Evolutionary conservation across 2,329 filamentous ascomycete species (phyloP), one percentile per base, ranked within the genome.

Genomic region (Teratosphaeriaceae sp.): DNA sequence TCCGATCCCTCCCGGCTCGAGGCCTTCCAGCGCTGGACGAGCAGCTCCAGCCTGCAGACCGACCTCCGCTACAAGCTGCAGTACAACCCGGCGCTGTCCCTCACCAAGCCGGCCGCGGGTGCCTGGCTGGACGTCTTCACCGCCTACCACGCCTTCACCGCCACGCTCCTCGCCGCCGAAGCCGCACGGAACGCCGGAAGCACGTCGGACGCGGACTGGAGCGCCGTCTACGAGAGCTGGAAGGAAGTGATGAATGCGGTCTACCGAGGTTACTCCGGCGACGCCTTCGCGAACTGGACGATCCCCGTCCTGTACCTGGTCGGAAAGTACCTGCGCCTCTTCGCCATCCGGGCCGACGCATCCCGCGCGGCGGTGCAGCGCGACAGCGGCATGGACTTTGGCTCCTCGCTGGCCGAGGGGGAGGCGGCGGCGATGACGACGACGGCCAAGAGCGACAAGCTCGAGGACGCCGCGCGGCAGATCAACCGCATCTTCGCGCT

Each of bases 401-500:
- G 51, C 22, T 69, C 66, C 21, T 82, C 89, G 54, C 79, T n/a
- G n/a, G n/a, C n/a, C n/a, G n/a, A n/a, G n/a, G n/a, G 85, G 53
- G 88, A 96, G 60, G 89, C 96, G 60, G 89, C 96, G 61, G 80
- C 94, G 49, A 82, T 89, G 47, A 78, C 79, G 1, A 83, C 88
- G 47, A 65, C 75, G 12, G 82, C 85, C 56, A 86, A 87, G 62
- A 82, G 94, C 58, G 83, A 88, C 50, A 88, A 86, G 60, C 73
- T 98, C 21, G 86, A 95, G 63, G 89, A 97, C 64, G 88, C 88
- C 26, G 89, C 92, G 13, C 80, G 90, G 51, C 80, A 90, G 34
- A 80, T 98, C 46, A 97, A 96, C 64, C 79, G 85, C 38, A 88
- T 97, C 52, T 98, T 97, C 64, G 86, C 85, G 13, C 67, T 94